Evolutionary conservation across 352 stramenopile genomes (phyloP), one percentile per base, ranked within the genome.

Genomic region (Globisporangium alternatum): DNA sequence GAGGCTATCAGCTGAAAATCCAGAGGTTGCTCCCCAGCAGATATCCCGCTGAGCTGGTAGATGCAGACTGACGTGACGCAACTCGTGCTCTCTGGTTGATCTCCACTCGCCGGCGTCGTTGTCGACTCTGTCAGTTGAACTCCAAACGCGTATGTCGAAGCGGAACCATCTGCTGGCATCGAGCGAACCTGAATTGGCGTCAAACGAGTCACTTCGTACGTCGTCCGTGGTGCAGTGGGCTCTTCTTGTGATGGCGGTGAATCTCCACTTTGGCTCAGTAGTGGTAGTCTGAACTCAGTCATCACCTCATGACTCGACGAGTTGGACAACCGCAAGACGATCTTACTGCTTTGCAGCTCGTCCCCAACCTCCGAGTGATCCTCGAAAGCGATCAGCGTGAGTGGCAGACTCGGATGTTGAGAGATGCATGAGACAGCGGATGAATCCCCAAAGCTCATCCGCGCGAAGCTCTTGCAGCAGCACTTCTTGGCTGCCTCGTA

Each of bases 401-500:
- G 10, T 8, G 64, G 64, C 0, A 69, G 37, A 10, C 28, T 53
- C 8, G 45, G 37, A 37, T 64, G 58, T 19, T 65, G 57, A 21
- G 57, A 28, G 13, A 57, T 43, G 17, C 62, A 37, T 3, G 15
- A 43, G 31, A 33, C 44, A 22, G 5, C 5, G 22, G 7, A 4
- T 3, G 45, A 25, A 15, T 54, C 28, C 0, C 21, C 53, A 28
- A 53, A 13, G 2, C 41, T 9, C 8, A 30, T 62, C 12, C 30
- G 22, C 41, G 6, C 48, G n/a, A 66, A 66, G 21, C 9, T 47
- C 51, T 81, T 77, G 60, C 69, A 86, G 19, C 64, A 75, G 1
- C 72, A 70, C 56, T 77, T 83, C 66, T 75, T 81, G 35, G 76
- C 79, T 12, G 45, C 53, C 5, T 79, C 67, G 41, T 75, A 89